Base-by-base conservation (phyloP, 306 rosid genomes). In the Urtica urens region DNA sequence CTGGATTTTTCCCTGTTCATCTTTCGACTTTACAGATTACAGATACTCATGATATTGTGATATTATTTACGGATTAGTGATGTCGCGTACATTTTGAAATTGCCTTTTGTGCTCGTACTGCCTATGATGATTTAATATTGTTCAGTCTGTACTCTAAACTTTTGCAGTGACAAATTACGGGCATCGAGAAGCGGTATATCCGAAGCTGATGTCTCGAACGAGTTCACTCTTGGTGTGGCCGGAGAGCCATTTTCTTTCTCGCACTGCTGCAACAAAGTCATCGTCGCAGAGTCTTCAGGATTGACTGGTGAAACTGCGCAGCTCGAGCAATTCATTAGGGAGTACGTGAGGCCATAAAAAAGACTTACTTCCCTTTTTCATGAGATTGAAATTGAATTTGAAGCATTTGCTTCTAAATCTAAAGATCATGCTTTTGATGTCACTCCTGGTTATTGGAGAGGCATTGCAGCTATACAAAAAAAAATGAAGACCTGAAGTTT, bases 121-220 rank as follows among this genome's bases (percentile, higher is more conserved):
- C n/a, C n/a, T n/a, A n/a, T n/a, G n/a, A n/a, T n/a, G n/a, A n/a
- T n/a, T n/a, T n/a, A n/a, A n/a, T n/a, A n/a, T n/a, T n/a, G n/a
- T n/a, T n/a, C n/a, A n/a, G n/a, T n/a, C n/a, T n/a, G n/a, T n/a
- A 26, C 57, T 48, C 20, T 38, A 54, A 59, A 25, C 44, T 62
- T 57, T 59, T 22, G 27, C 78, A 88, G 96, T 11, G 96, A 88
- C 59, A 88, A 88, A 61, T 70, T 83, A 40, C 73, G 86, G 42
- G 59, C 78, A 55, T 81, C 96, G 34, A 81, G 96, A 76, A 83
- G 80, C 64, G 88, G 80, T 47, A 59, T 87, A 62, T 88, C 86
- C 17, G 79, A 49, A 6, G 95, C 96, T 23, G 93, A 83, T 62
- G 68, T 88, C 55, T 59, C 82, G 23, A 76, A 72, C 45, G 97